Evolutionary conservation across 306 rosid species (phyloP).

Genomic region (Gastrolobium villosum): DNA sequence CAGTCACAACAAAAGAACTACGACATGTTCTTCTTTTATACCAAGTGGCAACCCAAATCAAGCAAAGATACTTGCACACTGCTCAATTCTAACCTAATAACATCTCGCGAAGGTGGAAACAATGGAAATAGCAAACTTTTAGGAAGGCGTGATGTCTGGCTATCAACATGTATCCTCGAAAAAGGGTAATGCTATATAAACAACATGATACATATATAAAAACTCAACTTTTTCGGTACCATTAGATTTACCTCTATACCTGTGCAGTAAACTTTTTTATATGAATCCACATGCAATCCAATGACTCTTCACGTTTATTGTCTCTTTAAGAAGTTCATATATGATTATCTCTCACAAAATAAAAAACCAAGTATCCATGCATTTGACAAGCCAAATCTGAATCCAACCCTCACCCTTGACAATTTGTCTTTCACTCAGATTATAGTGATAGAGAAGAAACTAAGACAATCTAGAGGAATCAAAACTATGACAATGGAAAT

Average conservation of each 20-base stretch:
- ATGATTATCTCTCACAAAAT: slow-evolving; percentile 7
- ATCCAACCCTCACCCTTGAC: slow-evolving; percentile 25
- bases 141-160: slow-evolving; percentile 14
- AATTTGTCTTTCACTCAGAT: slow-evolving; percentile 5
- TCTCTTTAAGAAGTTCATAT: slow-evolving; percentile 6
- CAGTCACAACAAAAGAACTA: slow-evolving; percentile 33
- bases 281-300: slow-evolving; percentile 20
- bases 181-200: slow-evolving; percentile 36
- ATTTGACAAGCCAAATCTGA: slow-evolving; percentile 25
- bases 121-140: slow-evolving; percentile 15
- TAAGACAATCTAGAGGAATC: slow-evolving; percentile 2
- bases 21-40: slow-evolving; percentile 35
- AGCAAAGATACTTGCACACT: slow-evolving; percentile 12
- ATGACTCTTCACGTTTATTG: neutral
- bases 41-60: slow-evolving; percentile 33
- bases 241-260: slow-evolving; percentile 27
- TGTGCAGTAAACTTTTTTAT: slow-evolving; percentile 7
- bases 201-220: slow-evolving; percentile 13
- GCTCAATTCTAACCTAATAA: slow-evolving; percentile 29
- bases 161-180: slow-evolving; percentile 24
- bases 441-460: slow-evolving; percentile 30
- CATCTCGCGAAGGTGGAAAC: slow-evolving; percentile 15
- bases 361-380: slow-evolving; percentile 10
- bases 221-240: neutral
- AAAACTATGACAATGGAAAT: slow-evolving; percentile 23